Conservation (phyloP, 2,329 filamentous ascomycete genomes). For the Trichoderma sp. region DNA sequence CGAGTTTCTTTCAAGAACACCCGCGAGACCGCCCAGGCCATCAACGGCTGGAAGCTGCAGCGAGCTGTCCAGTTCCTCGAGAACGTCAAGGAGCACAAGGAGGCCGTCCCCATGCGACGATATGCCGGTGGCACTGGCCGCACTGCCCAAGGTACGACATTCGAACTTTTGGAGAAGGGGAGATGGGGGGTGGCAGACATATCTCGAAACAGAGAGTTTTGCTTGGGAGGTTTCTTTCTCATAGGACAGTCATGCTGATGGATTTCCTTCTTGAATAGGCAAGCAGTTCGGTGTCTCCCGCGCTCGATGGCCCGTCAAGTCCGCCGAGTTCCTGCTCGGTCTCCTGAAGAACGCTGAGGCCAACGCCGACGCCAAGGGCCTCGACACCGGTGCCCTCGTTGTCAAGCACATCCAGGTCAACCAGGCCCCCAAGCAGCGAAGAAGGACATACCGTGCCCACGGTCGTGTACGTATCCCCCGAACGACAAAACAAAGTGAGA, state of each 20-base stretch:
- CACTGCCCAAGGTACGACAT: slow-evolving; percentile 88
- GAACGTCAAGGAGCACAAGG: slow-evolving; percentile 95
- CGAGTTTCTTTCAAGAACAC: slow-evolving; percentile 99
- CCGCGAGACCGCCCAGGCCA: slow-evolving; percentile 97
- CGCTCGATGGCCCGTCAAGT: slow-evolving; percentile 99
- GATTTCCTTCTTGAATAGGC: slow-evolving; percentile 54
- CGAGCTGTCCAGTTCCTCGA: slow-evolving; percentile 95
- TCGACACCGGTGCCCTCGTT: slow-evolving; percentile 94
- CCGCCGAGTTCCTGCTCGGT: slow-evolving; percentile 93
- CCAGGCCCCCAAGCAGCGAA: slow-evolving; percentile 99
- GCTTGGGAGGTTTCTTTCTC: background rate
- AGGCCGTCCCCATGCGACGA: slow-evolving; percentile 97
- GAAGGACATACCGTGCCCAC: slow-evolving; percentile 99
- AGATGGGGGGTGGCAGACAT: background rate
- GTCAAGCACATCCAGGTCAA: slow-evolving; percentile 99
- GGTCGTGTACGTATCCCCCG: slow-evolving; percentile 78
- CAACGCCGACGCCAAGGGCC: slow-evolving; percentile 95
- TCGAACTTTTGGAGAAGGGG: background rate
- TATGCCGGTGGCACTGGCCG: slow-evolving; percentile 95
- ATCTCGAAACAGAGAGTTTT: background rate
- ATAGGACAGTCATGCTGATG: slow-evolving; percentile 28
- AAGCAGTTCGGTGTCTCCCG: slow-evolving; percentile 98
- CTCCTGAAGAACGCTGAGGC: slow-evolving; percentile 97
- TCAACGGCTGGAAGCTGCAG: slow-evolving; percentile 98
- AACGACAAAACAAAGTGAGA: background rate